Percentiles rank a stretch among this genome's conserved stretches.
These are phyloP conservation scores for Apodospora peruviana DNA, from an alignment of 495 filamentous ascomycete species.

Conservation along the genomic window DNA sequence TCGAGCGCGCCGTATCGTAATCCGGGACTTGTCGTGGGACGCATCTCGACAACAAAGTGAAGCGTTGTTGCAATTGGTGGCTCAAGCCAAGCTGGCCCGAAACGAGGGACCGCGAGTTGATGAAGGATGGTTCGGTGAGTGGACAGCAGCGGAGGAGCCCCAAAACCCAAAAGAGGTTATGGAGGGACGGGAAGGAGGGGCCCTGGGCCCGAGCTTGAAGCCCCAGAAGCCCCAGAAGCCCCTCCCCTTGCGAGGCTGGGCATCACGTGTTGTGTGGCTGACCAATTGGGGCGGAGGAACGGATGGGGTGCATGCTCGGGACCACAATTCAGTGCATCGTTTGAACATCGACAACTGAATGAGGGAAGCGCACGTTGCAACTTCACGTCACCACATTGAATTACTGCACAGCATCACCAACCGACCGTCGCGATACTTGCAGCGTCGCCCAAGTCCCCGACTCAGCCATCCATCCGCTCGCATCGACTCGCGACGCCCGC, in stretches of 20 bases:
- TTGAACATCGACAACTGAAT: conserved; percentile 1
- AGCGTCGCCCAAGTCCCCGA: neutral
- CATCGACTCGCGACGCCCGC: neutral
- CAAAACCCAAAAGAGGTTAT: no score
- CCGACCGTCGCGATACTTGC: neutral
- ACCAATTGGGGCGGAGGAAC: conserved; percentile 5
- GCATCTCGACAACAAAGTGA: no score
- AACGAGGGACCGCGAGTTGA: no score
- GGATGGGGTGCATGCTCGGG: neutral
- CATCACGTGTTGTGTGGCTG: conserved; percentile 14
- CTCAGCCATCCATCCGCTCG: neutral
- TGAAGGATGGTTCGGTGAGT: no score
- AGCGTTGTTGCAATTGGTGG: no score
- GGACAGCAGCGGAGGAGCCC: no score
- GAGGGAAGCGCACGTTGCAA: conserved; percentile 1
- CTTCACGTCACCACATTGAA: neutral
- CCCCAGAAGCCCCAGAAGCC: neutral
- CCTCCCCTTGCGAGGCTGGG: conserved; percentile 3
- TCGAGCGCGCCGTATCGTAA: no score
- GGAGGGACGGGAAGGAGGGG: no score
- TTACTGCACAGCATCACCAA: neutral
- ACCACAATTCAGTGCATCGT: conserved; percentile 1
- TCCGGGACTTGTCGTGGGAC: no score
- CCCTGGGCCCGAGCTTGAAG: no score
- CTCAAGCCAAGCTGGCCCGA: no score